Percentiles rank a stretch among this genome's conserved stretches.
Conservation (phyloP, 2,329 filamentous ascomycete species). For the Cercospora sesami region DNA sequence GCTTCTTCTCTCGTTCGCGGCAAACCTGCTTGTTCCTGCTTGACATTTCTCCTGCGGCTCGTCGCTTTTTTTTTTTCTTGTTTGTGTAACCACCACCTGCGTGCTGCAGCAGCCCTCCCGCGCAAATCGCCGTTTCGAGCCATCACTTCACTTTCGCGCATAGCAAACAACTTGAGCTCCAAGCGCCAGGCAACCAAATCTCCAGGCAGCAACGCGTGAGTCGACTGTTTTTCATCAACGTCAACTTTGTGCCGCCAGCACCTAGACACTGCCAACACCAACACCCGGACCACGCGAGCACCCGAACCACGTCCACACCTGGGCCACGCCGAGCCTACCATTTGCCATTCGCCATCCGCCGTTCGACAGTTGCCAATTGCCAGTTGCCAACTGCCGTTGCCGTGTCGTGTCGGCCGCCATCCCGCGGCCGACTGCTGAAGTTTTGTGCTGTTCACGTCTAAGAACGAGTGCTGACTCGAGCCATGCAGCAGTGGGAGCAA, state of each 20-base stretch:
- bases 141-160: constrained; percentile 3
- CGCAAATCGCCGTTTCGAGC: constrained; percentile 10
- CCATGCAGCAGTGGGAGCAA: constrained; percentile 24
- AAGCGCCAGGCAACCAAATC: background rate
- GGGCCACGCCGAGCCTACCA: background rate
- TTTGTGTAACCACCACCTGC: background rate
- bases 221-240: background rate
- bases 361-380: background rate
- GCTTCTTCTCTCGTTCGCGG: constrained; percentile 11
- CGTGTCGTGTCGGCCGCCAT: background rate
- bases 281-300: background rate
- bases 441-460: constrained; percentile 5
- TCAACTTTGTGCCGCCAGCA: background rate
- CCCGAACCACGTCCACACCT: background rate
- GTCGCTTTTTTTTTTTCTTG: background rate
- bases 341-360: background rate
- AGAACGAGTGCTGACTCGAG: constrained; percentile 19
- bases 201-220: background rate
- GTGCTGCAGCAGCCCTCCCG: background rate
- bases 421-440: constrained; percentile 5
- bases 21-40: constrained; percentile 1
- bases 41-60: background rate
- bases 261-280: background rate
- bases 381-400: background rate
- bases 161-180: background rate